Evolutionary conservation across 176 grass and related monocot genomes (phyloP), one percentile per base, ranked within the genome.

Genomic region (Aegilops longissima): DNA sequence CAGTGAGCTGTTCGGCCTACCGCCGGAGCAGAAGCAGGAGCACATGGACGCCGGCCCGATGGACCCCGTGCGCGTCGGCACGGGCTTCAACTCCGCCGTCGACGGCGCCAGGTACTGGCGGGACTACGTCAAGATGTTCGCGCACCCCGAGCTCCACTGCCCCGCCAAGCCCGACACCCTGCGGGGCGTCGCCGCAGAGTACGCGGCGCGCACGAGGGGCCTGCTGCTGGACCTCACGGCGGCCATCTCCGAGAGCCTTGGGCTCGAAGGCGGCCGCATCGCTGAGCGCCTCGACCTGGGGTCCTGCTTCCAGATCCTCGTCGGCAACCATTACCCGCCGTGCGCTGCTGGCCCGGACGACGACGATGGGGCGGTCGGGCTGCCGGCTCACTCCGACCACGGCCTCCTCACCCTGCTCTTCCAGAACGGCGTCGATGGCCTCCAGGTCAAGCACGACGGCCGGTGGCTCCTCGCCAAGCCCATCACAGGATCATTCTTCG

Each of bases 371-470:
- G 86, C 68, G 6, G 5, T 89, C 13, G 86, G 96, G 4, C 11
- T 98, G 3, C 45, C 88, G 0, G 54, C 88, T 2, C 96, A 98
- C 78, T 92, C 96, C 5, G 96, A 98, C 86, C 90, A 89, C 17
- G 92, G 96, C 82, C 88, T 95, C 59, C 86, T 94, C 77, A 95
- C 96, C 4, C 30, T 94, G 25, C 91, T 98, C 66, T 89, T 84
- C 70, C 93, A 95, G 68, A 91, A 95, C 71, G 91, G 90, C 66
- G 83, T 95, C 35, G 63, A 94, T 6, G 96, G 96, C 8, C 96
- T 98, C 74, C 88, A 94, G 47, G 84, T 95, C 24, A 81, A 87
- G 82, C 93, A 86, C 80, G 13, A 73, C 7, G 81, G 87, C 18
- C 69, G 44, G 36, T 98, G 96, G 93, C 33, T 91, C n/a, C 85